Evolutionary conservation across 768 basidiomycete species (phyloP).

Genomic region (Tremella fuciformis): DNA sequence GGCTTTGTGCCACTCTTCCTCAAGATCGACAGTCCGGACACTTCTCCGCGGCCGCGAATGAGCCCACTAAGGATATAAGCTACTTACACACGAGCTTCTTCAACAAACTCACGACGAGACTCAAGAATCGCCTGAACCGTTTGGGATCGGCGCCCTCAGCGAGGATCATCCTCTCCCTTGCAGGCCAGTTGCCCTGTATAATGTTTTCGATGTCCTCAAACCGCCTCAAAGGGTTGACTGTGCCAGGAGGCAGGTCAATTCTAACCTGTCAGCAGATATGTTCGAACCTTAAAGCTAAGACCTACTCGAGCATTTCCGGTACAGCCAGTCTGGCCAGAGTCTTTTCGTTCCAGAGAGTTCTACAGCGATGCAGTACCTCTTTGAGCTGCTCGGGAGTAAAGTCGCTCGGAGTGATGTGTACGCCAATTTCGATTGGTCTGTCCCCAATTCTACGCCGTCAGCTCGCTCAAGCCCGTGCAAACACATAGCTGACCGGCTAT

Average conservation of each 20-base stretch:
- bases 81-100: neutral
- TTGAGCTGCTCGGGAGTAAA: conserved; percentile 42
- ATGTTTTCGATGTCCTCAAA: conserved; percentile 42
- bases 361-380: conserved; percentile 41
- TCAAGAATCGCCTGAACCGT: conserved; percentile 41
- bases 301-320: conserved; percentile 49
- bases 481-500: conserved; percentile 31
- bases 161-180: conserved; percentile 40
- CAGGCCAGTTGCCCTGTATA: conserved; percentile 40
- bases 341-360: conserved; percentile 48
- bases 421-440: conserved; percentile 41
- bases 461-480: conserved; percentile 5
- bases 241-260: conserved; percentile 35
- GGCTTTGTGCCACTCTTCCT: conserved; percentile 37
- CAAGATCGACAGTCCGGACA: conserved; percentile 38
- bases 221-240: conserved; percentile 32
- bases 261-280: conserved; percentile 18
- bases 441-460: conserved; percentile 38
- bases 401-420: conserved; percentile 44
- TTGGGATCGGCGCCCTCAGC: conserved; percentile 37
- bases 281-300: neutral
- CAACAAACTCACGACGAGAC: conserved; percentile 32
- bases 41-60: conserved; percentile 37
- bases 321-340: conserved; percentile 44
- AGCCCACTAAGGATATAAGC: conserved; percentile 29